phyloP scores from a whole-genome alignment of 1,284 basidiomycete species.

The Boletellus sp. region DNA sequence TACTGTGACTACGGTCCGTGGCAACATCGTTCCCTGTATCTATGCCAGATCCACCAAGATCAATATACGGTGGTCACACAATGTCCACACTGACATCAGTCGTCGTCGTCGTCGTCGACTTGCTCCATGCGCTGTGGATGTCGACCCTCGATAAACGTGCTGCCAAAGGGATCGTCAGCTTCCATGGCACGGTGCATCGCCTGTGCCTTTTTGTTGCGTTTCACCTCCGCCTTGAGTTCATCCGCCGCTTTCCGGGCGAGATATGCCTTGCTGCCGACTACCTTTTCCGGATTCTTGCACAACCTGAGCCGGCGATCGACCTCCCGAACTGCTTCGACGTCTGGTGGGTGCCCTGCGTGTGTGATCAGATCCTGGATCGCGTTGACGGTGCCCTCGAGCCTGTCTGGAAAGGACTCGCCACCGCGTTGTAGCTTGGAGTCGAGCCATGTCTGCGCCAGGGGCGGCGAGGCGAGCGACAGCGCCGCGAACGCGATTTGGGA shows the following conservation, averaged over 20 bases:
- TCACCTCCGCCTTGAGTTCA: constrained; percentile 61
- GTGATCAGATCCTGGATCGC: constrained; percentile 57
- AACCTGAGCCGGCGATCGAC: constrained; percentile 80
- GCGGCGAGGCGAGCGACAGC: constrained; percentile 61
- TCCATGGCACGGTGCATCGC: constrained; percentile 49
- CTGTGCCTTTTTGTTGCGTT: constrained; percentile 62
- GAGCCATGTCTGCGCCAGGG: constrained; percentile 64
- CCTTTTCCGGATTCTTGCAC: constrained; percentile 93
- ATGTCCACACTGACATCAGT: constrained; percentile 16
- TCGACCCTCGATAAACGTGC: constrained; percentile 39
- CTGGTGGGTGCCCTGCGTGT: constrained; percentile 57
- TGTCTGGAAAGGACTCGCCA: constrained; percentile 18
- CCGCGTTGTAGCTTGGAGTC: constrained; percentile 43
- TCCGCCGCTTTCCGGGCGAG: constrained; percentile 60
- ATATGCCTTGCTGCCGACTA: constrained; percentile 81
- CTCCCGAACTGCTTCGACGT: constrained; percentile 81
- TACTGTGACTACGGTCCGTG: constrained; percentile 8
- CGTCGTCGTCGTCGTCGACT: constrained; percentile 55
- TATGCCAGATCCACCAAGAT: background rate
- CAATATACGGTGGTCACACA: background rate
- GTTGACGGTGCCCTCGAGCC: constrained; percentile 43
- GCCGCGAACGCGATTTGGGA: constrained; percentile 92
- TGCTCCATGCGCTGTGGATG: constrained; percentile 30
- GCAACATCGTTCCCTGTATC: no score
- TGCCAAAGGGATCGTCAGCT: constrained; percentile 64